Conservation (phyloP, 1,284 basidiomycete genomes). For the Porphyrellus sp. region DNA sequence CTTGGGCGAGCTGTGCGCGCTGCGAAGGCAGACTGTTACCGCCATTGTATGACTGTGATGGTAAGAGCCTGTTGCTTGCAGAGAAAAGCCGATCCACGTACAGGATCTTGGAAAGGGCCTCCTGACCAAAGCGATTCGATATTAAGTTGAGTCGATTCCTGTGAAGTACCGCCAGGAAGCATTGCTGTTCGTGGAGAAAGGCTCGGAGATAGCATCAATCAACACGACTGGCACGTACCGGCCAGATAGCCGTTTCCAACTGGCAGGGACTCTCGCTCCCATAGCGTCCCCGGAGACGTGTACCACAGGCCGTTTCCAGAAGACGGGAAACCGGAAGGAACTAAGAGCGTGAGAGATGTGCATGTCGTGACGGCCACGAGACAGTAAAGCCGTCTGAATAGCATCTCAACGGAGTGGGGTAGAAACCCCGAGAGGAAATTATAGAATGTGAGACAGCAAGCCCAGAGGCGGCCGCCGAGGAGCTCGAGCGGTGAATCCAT, state of each 20-base stretch:
- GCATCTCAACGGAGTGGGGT: constrained; percentile 18
- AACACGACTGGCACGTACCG: constrained; percentile 39
- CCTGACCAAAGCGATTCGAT: constrained; percentile 75
- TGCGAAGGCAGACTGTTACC: constrained; percentile 58
- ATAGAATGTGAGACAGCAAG: constrained; percentile 11
- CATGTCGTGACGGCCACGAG: constrained; percentile 24
- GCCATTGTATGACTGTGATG: constrained; percentile 56
- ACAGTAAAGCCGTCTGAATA: constrained; percentile 24
- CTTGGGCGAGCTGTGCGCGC: constrained; percentile 42
- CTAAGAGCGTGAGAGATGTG: constrained; percentile 10
- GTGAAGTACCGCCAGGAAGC: constrained; percentile 56
- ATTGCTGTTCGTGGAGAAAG: constrained; percentile 44
- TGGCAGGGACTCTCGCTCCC: constrained; percentile 61
- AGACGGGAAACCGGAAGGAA: constrained; percentile 56
- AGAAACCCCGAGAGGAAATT: constrained; percentile 18
- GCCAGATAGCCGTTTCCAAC: constrained; percentile 73
- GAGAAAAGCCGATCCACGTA: constrained; percentile 30
- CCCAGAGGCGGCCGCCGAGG: constrained; percentile 21
- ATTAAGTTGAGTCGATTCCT: constrained; percentile 64
- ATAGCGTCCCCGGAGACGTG: constrained; percentile 47
- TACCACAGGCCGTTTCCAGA: constrained; percentile 78
- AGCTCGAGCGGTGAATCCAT: constrained; percentile 26
- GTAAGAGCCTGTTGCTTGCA: background rate
- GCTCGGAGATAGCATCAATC: background rate
- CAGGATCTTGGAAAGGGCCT: constrained; percentile 65